These are phyloP conservation scores for Aspergillaceae sp. DNA, from an alignment of 2,329 filamentous ascomycete genomes.

Conservation along the genomic window DNA sequence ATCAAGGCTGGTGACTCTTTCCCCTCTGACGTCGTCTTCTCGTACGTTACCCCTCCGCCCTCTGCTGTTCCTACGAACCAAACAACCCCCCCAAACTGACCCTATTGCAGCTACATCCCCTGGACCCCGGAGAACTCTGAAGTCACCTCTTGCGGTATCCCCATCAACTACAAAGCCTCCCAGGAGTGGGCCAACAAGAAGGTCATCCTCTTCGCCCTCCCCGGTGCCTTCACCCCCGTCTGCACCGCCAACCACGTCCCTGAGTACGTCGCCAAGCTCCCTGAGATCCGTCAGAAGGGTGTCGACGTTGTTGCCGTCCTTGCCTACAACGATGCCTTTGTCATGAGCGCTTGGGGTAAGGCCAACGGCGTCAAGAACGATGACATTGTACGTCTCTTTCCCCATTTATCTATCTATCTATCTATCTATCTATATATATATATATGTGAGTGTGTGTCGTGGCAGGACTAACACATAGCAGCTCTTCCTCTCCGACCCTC, in stretches of 20 bases:
- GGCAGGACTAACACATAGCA: conserved; percentile 13
- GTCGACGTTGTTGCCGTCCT: conserved; percentile 76
- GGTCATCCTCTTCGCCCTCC: conserved; percentile 60
- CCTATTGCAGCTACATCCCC: conserved; percentile 57
- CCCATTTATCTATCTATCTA: too few species aligned
- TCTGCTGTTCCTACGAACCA: not conserved
- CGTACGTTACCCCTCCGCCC: conserved; percentile 38
- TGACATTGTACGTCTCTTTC: conserved; percentile 46
- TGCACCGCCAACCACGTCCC: conserved; percentile 76
- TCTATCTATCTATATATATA: not conserved
- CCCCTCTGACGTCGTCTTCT: conserved; percentile 70
- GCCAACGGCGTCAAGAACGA: conserved; percentile 70
- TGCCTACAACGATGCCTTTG: conserved; percentile 74
- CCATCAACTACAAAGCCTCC: conserved; percentile 69
- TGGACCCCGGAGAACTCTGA: conserved; percentile 60
- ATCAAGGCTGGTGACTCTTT: conserved; percentile 77
- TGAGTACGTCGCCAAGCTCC: conserved; percentile 65
- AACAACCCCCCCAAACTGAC: not conserved
- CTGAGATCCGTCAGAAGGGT: conserved; percentile 66
- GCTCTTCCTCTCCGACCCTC: conserved; percentile 69
- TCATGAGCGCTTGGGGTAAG: conserved; percentile 87
- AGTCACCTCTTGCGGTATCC: conserved; percentile 69
- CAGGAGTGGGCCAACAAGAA: conserved; percentile 66
- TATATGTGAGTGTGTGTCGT: too few species aligned
- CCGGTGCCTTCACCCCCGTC: conserved; percentile 75